Evolutionary conservation across 805 yeast species (phyloP), one percentile per base, ranked within the genome.

Genomic region (Candida vartiovaarae): DNA sequence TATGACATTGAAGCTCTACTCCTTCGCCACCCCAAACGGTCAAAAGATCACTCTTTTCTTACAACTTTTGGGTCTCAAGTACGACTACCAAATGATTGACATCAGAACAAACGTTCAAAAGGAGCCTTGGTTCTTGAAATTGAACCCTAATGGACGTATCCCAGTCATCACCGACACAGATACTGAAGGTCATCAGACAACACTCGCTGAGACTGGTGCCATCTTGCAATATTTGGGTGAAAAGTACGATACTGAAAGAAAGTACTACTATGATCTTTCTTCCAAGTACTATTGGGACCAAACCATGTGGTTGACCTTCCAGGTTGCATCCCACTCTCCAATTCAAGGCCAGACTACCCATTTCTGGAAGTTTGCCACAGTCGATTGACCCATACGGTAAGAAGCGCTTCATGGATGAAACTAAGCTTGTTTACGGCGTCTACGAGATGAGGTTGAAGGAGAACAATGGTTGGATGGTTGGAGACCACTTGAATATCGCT

Each of bases 111-210:
- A 63, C 35, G 75, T 60, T 34, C 81, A 78, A 45, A 79, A 80
- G 55, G 72, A 74, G 49, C 75, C 68, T 6, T 75, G 82, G 80
- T 81, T 66, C 50, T 56, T 77, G 40, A 65, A 72, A 42, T 59
- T 77, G 54, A 78, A 80, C 57, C 80, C 82, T 20, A 79, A 80
- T 52, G 85, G 87, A 5, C 65, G 78, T 52, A 74, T 82, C 40
- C 87, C 88, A 27, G 69, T 79, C 0, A 59, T 82, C 32, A 65
- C 57, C 32, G 70, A 67, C 39, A 63, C 56, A 32, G 55, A 60
- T 36, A 45, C 54, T 4, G 42, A 70, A 5, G 80, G 78, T 4
- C 60, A 71, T 34, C 58, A 58, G 6, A 66, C 67, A 29, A 63
- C 73, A 24, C 55, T 82, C 27, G 70, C 72, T 51, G 86, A 81